Conservation (phyloP, 2,329 filamentous ascomycete genomes). For the Tolypocladium guangdongense region DNA sequence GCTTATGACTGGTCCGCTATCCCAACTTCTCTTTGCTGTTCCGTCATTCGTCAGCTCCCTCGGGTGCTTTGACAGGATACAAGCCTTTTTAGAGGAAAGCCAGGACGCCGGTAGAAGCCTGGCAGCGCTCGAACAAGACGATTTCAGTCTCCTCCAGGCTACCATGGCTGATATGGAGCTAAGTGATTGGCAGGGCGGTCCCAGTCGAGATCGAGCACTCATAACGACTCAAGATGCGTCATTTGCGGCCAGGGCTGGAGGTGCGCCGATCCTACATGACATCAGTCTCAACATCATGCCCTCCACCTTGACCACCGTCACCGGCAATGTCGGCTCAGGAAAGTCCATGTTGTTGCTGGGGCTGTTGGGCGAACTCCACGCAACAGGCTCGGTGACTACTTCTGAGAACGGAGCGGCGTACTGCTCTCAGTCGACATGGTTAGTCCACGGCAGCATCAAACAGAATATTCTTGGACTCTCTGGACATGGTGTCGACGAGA, state of each 20-base stretch:
- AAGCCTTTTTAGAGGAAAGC: conserved; percentile 1
- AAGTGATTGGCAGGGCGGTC: too few relatives aligned
- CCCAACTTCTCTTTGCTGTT: conserved; percentile 8
- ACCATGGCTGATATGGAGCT: too few relatives aligned
- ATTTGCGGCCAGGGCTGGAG: not conserved
- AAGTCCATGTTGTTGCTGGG: conserved; percentile 7
- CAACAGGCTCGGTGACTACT: not conserved
- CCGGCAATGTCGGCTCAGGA: conserved; percentile 9
- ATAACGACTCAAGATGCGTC: too few relatives aligned
- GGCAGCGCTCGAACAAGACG: too few relatives aligned
- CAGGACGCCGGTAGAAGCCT: not conserved
- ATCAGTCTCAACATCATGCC: conserved; percentile 1
- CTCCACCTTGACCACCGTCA: conserved; percentile 5
- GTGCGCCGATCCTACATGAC: not conserved
- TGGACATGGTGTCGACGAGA: not conserved
- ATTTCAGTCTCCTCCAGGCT: too few relatives aligned
- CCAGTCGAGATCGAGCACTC: too few relatives aligned
- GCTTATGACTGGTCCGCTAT: conserved; percentile 9
- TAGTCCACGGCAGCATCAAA: conserved; percentile 5
- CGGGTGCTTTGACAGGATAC: conserved; percentile 12
- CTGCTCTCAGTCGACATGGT: conserved; percentile 9
- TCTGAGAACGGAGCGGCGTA: conserved; percentile 3
- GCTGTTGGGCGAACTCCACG: conserved; percentile 6
- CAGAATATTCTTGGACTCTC: conserved; percentile 6
- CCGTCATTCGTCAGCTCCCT: conserved; percentile 11